A percentile compares a stretch with the other conserved stretches of the same genome.
Conservation (phyloP, 495 filamentous ascomycete species). For the Xylaria longipes region DNA sequence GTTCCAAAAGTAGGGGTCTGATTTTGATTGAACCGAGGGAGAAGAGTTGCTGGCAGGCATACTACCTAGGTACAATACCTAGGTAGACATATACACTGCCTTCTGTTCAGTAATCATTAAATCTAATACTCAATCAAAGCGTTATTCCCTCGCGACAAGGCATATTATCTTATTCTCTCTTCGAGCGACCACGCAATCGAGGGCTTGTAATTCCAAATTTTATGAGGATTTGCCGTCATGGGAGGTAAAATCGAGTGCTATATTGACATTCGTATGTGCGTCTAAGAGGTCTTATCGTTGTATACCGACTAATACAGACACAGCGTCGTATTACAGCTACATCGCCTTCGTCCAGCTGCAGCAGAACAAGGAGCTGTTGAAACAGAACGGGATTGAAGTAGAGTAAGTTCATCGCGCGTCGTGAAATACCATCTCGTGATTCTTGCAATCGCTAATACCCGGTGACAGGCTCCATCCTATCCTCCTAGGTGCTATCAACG, state of each 20-base stretch:
- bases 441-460: not conserved
- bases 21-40: not conserved
- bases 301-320: conserved; percentile 4
- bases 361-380: conserved; percentile 58
- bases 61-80: not conserved
- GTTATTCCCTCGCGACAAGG: not conserved
- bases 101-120: conserved; percentile 1
- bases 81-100: not conserved
- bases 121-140: not conserved
- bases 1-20: not conserved
- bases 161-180: not conserved
- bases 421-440: not conserved
- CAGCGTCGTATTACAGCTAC: conserved; percentile 76
- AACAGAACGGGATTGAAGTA: conserved; percentile 63
- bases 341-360: conserved; percentile 65
- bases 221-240: conserved; percentile 43
- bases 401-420: conserved; percentile 53
- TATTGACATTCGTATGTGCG: conserved; percentile 59
- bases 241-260: conserved; percentile 67
- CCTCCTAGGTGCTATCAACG: conserved; percentile 77
- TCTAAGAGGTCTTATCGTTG: not conserved
- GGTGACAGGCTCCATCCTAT: conserved; percentile 66
- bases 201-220: conserved; percentile 1
- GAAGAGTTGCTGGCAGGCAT: no score
- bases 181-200: not conserved